A percentile compares a stretch with the other conserved stretches of the same genome.
phyloP scores from a whole-genome alignment of 1,284 basidiomycete species.

The Boletellus deceptivus region DNA sequence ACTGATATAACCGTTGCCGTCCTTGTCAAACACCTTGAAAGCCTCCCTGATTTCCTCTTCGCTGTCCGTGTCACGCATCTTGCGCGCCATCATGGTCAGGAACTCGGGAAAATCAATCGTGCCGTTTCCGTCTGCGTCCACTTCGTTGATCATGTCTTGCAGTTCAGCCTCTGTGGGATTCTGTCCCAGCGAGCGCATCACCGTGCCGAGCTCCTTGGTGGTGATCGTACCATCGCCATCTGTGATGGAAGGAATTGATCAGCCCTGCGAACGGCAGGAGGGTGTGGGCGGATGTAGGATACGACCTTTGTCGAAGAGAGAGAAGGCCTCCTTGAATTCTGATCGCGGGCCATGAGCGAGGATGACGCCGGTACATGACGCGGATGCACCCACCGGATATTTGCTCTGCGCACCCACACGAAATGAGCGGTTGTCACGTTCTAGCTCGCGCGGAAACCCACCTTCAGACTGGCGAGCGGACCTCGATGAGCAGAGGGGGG shows the following conservation, averaged over 20 bases:
- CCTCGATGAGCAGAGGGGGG: constrained; percentile 8
- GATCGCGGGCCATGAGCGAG: constrained; percentile 17
- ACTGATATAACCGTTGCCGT: constrained; percentile 79
- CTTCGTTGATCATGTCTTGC: constrained; percentile 96
- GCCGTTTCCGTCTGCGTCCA: constrained; percentile 77
- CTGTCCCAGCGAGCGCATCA: constrained; percentile 96
- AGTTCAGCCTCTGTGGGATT: constrained; percentile 96
- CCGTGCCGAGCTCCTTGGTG: constrained; percentile 91
- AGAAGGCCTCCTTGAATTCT: constrained; percentile 92
- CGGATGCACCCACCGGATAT: constrained; percentile 56
- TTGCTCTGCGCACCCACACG: constrained; percentile 46
- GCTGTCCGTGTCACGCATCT: constrained; percentile 91
- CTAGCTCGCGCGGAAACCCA: constrained; percentile 32
- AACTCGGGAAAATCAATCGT: constrained; percentile 97
- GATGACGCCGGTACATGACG: constrained; percentile 17
- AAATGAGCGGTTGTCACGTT: background rate
- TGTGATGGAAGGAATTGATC: constrained; percentile 30
- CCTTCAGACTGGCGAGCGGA: constrained; percentile 56
- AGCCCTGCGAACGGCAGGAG: constrained; percentile 17
- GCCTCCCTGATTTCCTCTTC: constrained; percentile 78
- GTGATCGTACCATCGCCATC: constrained; percentile 98
- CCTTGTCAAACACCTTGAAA: constrained; percentile 84
- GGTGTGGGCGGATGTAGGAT: background rate
- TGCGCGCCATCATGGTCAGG: constrained; percentile 94
- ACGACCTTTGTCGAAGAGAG: constrained; percentile 87